These are phyloP conservation scores for Mycena rosella DNA, from an alignment of 768 basidiomycete genomes.

Conservation along the genomic window DNA sequence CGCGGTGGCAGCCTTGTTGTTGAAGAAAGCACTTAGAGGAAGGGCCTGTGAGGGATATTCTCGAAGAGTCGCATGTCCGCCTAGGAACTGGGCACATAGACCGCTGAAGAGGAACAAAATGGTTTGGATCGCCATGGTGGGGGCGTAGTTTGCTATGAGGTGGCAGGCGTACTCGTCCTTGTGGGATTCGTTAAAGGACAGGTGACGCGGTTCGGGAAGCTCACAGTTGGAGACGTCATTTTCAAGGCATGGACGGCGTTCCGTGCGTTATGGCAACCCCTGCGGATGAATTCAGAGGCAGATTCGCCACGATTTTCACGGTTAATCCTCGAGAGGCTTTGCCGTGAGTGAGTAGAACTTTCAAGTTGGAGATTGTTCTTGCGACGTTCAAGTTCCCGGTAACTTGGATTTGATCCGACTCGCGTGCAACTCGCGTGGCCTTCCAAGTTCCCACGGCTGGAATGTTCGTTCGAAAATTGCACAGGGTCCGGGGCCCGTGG, in stretches of 20 bases:
- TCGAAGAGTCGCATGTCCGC: constrained; percentile 14
- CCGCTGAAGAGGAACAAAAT: constrained; percentile 17
- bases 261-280: too few species aligned
- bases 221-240: constrained; percentile 3
- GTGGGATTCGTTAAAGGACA: constrained; percentile 1
- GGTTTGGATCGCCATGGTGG: constrained; percentile 20
- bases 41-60: constrained; percentile 50
- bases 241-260: not conserved
- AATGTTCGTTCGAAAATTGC: too few species aligned
- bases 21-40: constrained; percentile 46
- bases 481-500: too few species aligned
- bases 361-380: too few species aligned
- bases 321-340: too few species aligned
- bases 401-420: too few species aligned
- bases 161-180: not conserved
- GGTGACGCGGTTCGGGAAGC: constrained; percentile 28
- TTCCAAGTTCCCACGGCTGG: too few species aligned
- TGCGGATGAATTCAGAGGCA: too few species aligned
- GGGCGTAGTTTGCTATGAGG: not conserved
- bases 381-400: too few species aligned
- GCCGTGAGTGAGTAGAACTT: too few species aligned
- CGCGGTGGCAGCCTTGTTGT: constrained; percentile 60
- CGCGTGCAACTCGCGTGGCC: too few species aligned
- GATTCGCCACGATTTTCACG: too few species aligned
- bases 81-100: constrained; percentile 12